Evolutionary conservation across 2,329 filamentous ascomycete genomes (phyloP).

Genomic region (Clarireedia sp.): DNA sequence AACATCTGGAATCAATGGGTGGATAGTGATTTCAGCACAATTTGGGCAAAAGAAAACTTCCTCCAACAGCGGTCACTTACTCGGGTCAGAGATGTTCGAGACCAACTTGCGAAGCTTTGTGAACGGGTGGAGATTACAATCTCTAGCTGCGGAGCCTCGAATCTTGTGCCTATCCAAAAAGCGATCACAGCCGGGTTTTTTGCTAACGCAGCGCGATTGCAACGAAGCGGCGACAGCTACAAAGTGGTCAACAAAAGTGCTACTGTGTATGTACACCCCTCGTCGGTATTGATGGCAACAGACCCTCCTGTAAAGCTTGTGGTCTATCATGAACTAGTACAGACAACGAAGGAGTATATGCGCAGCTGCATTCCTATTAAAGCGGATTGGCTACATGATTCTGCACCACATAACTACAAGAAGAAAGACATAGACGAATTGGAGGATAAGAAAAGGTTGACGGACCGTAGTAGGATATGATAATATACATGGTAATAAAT

Average conservation of each 20-base stretch:
- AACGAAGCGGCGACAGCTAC: constrained; percentile 79
- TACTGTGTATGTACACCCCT: constrained; percentile 84
- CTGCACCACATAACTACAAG: constrained; percentile 93
- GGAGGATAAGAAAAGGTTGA: constrained; percentile 71
- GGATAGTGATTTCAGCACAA: constrained; percentile 77
- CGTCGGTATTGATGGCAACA: constrained; percentile 67
- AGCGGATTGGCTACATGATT: constrained; percentile 75
- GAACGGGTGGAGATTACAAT: constrained; percentile 81
- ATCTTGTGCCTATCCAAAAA: constrained; percentile 74
- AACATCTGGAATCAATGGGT: constrained; percentile 97
- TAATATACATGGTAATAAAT: too few species aligned
- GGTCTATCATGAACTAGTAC: constrained; percentile 76
- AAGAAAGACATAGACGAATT: constrained; percentile 79
- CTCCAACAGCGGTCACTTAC: constrained; percentile 85
- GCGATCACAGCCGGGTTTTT: constrained; percentile 90
- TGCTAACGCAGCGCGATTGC: constrained; percentile 78
- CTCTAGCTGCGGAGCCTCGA: constrained; percentile 59
- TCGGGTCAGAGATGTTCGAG: constrained; percentile 81
- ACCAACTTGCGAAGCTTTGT: constrained; percentile 86
- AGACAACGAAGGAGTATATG: constrained; percentile 90
- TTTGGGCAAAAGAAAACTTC: constrained; percentile 92
- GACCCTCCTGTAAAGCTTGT: constrained; percentile 75
- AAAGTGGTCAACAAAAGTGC: constrained; percentile 85
- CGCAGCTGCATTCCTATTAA: constrained; percentile 78
- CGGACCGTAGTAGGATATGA: constrained; percentile 24